Base-by-base conservation (phyloP, 495 filamentous ascomycete species). In the Aspergillus olivimuriae region DNA sequence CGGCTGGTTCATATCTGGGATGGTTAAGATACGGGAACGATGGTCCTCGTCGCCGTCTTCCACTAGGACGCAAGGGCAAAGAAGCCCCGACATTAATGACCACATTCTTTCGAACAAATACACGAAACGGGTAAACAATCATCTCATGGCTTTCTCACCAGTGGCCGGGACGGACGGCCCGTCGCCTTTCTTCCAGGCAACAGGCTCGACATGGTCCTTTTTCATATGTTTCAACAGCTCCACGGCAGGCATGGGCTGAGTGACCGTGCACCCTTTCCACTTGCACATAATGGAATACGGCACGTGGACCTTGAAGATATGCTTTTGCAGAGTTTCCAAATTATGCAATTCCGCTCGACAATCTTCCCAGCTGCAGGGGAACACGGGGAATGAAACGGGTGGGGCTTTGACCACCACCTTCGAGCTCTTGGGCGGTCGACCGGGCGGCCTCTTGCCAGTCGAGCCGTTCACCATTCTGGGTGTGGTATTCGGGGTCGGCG, bases 291-390 rank as follows among this genome's bases (percentile, higher is more conserved):
- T 58, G 47, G 35, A 53, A 26, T 61, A 46, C 1, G 57, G 56
- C 3, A 66, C 53, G 31, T 72, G 86, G 4, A 80, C 62, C 41
- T 81, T 74, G 22, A 69, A 51, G 16, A 90, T 54, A 56, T 94
- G 87, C 41, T 74, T 76, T 42, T 78, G 76, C 16, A 92, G 68
- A 1, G 80, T 80, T 2, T 81, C 75, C 23, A 88, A 56, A 54
- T 89, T 90, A 49, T 91, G 86, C 3, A 92, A 66, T 55, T 88
- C 75, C 0, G 81, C 78, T 4, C 70, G 68, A 53, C 87, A 94
- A 6, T 63, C 58, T 28, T 71, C 55, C 86, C 85, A 89, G 24
- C 64, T 51, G 56, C 86, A 90, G 28, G 69, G 60, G 58, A 69
- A 83, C 3, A 41, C 28, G 15, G 41, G 28, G 26, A 44, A 43